Evolutionary conservation across 805 yeast genomes (phyloP).

Genomic region (Spathaspora boniae): DNA sequence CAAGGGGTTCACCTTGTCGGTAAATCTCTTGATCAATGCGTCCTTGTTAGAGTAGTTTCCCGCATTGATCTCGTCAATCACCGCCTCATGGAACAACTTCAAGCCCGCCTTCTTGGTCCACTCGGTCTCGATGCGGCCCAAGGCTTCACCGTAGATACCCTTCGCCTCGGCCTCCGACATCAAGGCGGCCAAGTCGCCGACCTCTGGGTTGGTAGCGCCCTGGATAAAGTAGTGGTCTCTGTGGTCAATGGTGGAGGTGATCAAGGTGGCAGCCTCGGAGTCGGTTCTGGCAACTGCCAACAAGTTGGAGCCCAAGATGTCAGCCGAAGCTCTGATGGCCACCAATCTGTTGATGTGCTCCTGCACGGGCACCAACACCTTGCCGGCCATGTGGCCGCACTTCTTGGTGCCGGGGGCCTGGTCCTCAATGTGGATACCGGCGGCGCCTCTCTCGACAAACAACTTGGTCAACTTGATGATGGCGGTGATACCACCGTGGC

Average conservation of each 20-base stretch:
- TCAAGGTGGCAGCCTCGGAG: slow-evolving; percentile 94
- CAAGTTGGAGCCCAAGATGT: slow-evolving; percentile 83
- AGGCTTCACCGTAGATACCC: slow-evolving; percentile 69
- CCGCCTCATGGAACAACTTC: slow-evolving; percentile 88
- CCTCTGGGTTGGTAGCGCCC: slow-evolving; percentile 85
- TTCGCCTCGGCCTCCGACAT: slow-evolving; percentile 76
- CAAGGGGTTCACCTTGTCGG: slow-evolving; percentile 66
- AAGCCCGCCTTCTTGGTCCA: slow-evolving; percentile 84
- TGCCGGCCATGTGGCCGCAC: slow-evolving; percentile 99
- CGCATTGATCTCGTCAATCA: slow-evolving; percentile 70
- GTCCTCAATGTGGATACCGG: slow-evolving; percentile 98
- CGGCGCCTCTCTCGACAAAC: slow-evolving; percentile 97
- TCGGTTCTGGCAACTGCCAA: slow-evolving; percentile 93
- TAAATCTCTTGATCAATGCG: slow-evolving; percentile 61
- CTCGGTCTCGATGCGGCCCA: slow-evolving; percentile 71
- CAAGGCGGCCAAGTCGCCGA: slow-evolving; percentile 69
- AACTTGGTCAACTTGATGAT: slow-evolving; percentile 91
- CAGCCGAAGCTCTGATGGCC: slow-evolving; percentile 94
- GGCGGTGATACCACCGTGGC: slow-evolving; percentile 98
- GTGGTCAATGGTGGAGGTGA: slow-evolving; percentile 89
- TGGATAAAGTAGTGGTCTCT: slow-evolving; percentile 91
- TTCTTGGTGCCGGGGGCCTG: slow-evolving; percentile 99
- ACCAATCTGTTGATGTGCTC: slow-evolving; percentile 94
- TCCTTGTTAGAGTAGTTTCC: slow-evolving; percentile 60
- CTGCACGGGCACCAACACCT: slow-evolving; percentile 94